Evolutionary conservation across 768 basidiomycete species (phyloP), one percentile per base, ranked within the genome.

Genomic region (Sutorius australiensis): DNA sequence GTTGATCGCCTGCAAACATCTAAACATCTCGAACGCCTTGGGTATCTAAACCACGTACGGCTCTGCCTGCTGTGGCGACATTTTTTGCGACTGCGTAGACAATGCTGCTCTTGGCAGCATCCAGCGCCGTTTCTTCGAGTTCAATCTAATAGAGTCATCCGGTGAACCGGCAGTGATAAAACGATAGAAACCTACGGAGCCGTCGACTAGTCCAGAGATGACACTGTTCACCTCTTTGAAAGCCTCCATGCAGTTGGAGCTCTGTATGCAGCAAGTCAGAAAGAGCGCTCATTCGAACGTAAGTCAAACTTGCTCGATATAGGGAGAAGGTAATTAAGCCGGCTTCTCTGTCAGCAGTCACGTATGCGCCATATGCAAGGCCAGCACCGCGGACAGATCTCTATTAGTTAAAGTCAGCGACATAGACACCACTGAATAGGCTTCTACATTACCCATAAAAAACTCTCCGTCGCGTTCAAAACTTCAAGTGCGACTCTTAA

Each of bases 371-470:
- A 59, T 97, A 98, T 5, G 97, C 97, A 32, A 99, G 73, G 19
- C 97, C 97, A 51, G 92, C 87, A 7, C 97, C 97, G 38, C 97
- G 87, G 55, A 99, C 92, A 56, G 87, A 89, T 24, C 87, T 82
- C 88, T 91, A 55, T 57, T 33, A 49, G 46, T 16, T n/a, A 39
- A 2, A 51, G 33, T 48, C 48, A 68, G 48, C 46, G 54, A 31
- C 19, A 8, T 45, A 32, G 9, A 50, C 37, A 34, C 46, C 13
- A 16, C 30, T 36, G 38, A 21, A 40, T 5, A 40, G 34, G 17
- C 32, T 36, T 36, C 30, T 17, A 49, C 54, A 68, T 34, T 69
- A 92, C 90, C 95, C 95, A 98, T 51, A 98, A 81, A 67, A 86
- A 97, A 58, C 92, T 89, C 74, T 98, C 97, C 10, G 92, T 84